Conservation (phyloP, 2,329 filamentous ascomycete genomes). For the Pestalotiopsis sp. region DNA sequence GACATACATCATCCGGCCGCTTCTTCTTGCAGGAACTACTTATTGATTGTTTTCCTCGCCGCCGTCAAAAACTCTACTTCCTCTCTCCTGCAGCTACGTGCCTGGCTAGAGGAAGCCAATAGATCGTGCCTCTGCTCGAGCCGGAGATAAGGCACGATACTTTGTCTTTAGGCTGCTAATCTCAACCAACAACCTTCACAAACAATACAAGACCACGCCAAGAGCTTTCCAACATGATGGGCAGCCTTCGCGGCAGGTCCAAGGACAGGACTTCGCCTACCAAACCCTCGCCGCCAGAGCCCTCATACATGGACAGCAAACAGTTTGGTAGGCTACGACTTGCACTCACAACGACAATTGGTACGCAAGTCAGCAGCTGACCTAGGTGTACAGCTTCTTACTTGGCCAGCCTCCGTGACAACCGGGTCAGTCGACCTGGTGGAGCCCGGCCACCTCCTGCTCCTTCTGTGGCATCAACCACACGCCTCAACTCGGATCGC, state of each 20-base stretch:
- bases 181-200: neutral
- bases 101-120: neutral
- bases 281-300: conserved; percentile 43
- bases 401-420: conserved; percentile 69
- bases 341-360: conserved; percentile 8
- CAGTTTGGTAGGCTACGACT: conserved; percentile 57
- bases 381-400: conserved; percentile 57
- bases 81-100: neutral
- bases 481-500: conserved; percentile 31
- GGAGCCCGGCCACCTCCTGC: conserved; percentile 66
- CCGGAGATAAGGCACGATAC: neutral
- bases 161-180: neutral
- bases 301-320: conserved; percentile 65
- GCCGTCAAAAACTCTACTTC: neutral
- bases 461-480: conserved; percentile 35
- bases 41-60: neutral
- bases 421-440: conserved; percentile 65
- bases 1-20: neutral
- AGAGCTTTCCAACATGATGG: conserved; percentile 15
- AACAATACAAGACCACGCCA: neutral
- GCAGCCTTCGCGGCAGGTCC: conserved; percentile 26
- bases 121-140: neutral
- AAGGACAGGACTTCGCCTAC: conserved; percentile 27
- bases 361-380: conserved; percentile 10
- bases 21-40: neutral